A percentile compares a stretch with the other conserved stretches of the same genome.
Conservation (phyloP, 345 rosid species). For the Eucalyptus globulus region DNA sequence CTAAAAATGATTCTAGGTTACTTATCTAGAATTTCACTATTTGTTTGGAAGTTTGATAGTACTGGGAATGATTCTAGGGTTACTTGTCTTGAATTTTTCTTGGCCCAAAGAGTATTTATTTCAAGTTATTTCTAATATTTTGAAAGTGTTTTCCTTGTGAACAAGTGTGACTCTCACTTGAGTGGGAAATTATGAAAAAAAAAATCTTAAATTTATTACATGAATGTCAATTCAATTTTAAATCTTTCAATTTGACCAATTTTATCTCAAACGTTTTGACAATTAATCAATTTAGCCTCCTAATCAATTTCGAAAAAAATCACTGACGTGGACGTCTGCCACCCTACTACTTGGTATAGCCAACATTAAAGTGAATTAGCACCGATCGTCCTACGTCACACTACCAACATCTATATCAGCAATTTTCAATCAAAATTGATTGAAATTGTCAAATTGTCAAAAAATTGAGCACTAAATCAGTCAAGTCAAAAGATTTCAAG, state of each 20-base stretch:
- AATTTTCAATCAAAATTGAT: neutral
- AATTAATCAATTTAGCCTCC: too few species aligned
- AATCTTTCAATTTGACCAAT: too few species aligned
- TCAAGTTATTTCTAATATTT: neutral
- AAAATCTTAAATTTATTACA: too few species aligned
- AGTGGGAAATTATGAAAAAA: too few species aligned
- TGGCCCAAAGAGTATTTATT: neutral
- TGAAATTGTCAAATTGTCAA: neutral
- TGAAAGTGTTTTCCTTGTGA: neutral
- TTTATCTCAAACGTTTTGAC: too few species aligned
- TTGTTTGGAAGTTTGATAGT: neutral
- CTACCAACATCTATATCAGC: accelerated
- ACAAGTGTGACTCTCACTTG: neutral
- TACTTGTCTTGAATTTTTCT: neutral
- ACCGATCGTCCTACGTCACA: neutral
- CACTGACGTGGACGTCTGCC: accelerated
- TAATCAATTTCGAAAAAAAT: too few species aligned
- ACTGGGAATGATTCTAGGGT: neutral
- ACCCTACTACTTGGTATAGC: too few species aligned
- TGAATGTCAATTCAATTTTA: too few species aligned
- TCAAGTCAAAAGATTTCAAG: neutral
- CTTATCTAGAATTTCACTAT: too few species aligned
- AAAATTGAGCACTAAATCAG: neutral
- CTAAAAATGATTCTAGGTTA: too few species aligned
- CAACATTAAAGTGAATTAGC: neutral